Evolutionary conservation across 768 basidiomycete genomes (phyloP).

Genomic region (Leccinum subtestaceum): DNA sequence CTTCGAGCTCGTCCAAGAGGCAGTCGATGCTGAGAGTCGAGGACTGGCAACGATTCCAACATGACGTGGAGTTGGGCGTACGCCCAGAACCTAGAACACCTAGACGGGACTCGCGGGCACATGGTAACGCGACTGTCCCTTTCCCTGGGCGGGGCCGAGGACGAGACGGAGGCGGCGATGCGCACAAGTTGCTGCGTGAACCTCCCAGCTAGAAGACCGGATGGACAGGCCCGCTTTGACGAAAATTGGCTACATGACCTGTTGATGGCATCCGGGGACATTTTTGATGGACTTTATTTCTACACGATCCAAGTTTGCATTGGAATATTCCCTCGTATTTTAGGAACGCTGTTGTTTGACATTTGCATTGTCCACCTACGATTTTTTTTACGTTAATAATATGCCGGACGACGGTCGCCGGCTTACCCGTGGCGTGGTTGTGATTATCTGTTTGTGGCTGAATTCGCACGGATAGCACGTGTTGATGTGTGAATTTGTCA

Average conservation of each 20-base stretch:
- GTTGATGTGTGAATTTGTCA: slow-evolving; percentile 27
- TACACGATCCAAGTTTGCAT: slow-evolving; percentile 13
- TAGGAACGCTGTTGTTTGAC: slow-evolving; percentile 14
- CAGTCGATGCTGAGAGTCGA: slow-evolving; percentile 78
- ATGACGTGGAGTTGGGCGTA: slow-evolving; percentile 39
- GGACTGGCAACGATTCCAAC: slow-evolving; percentile 79
- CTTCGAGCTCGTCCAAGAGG: slow-evolving; percentile 51
- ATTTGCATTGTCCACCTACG: slow-evolving; percentile 3
- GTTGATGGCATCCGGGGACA: slow-evolving; percentile 15
- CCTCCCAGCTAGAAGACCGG: slow-evolving; percentile 34
- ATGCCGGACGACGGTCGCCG: slow-evolving; percentile 5
- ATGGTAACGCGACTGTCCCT: slow-evolving; percentile 26
- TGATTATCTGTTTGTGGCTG: slow-evolving; percentile 18
- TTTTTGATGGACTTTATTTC: slow-evolving; percentile 21
- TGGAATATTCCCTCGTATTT: slow-evolving; percentile 20
- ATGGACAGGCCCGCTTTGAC: neutral
- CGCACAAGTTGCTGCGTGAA: neutral
- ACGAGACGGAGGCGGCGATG: slow-evolving; percentile 2
- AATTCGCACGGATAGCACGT: slow-evolving; percentile 33
- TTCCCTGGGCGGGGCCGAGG: slow-evolving; percentile 31
- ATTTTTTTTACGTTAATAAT: slow-evolving; percentile 20
- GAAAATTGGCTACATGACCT: slow-evolving; percentile 10
- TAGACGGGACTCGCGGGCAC: slow-evolving; percentile 25
- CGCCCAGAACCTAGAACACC: slow-evolving; percentile 22
- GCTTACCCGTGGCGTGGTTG: slow-evolving; percentile 3